Evolutionary conservation across 805 yeast genomes (phyloP), one percentile per base, ranked within the genome.

Genomic region (Zygosaccharomyces kombuchaensis): DNA sequence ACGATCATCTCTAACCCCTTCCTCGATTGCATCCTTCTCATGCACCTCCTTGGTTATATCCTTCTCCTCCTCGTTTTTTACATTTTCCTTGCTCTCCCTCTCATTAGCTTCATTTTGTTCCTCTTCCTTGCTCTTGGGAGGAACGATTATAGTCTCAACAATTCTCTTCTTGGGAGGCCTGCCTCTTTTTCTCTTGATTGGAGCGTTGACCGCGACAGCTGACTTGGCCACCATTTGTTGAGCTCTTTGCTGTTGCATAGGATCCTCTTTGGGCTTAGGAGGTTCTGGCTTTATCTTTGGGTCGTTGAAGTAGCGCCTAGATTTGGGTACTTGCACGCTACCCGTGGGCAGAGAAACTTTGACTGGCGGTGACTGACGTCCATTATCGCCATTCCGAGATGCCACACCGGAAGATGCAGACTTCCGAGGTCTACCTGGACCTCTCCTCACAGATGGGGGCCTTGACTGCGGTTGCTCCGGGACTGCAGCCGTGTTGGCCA

Each of bases 21-120:
- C 76, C 0, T 82, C 79, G 46, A 80, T 80, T 4, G 75, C 31
- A 29, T 74, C 80, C 53, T 82, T 87, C 0, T 82, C 75, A 54
- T 82, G 89, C 55, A 44, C 5, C 13, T 61, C 63, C 16, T 55
- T 47, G 12, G 54, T 48, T 16, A 19, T 5, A 19, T 50, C 48
- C n/a, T 52, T 54, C 13, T 43, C 48, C 6, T 44, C 46, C 12
- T 43, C 43, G 3, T 13, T 6, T 43, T 47, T 25, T 49, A 56
- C 41, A 41, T 54, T 32, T 9, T 41, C 52, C 41, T 47, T 49
- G 25, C 17, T 32, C 17, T 38, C 16, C 13, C 10, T 27, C 12
- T 26, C 34, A 38, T 10, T 17, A 12, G n/a, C 16, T 13, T 29
- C 32, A 48, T 48, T 61, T 36, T 53, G 63, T 44, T 47, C 56